Percentiles rank a stretch among this genome's conserved stretches.
Conservation (phyloP, 192 early-diverging fungal genomes). For the Spizellomyces sp. region DNA sequence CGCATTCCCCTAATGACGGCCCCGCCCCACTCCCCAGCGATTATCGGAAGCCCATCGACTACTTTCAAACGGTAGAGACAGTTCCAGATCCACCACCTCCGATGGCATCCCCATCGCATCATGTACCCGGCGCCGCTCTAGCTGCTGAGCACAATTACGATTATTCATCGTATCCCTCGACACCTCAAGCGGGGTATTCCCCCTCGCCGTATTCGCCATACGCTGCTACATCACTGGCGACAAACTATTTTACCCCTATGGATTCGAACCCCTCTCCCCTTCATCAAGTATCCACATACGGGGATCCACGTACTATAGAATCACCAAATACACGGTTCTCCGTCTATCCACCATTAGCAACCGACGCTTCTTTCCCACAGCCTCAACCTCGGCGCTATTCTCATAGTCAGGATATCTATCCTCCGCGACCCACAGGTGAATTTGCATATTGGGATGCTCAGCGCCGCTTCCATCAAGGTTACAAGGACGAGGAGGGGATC, state of each 20-base stretch:
- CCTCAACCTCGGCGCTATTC: neutral
- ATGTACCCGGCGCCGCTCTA: too few relatives aligned
- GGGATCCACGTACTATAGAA: too few relatives aligned
- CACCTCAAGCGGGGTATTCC: too few relatives aligned
- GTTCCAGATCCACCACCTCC: neutral
- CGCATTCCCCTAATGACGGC: neutral
- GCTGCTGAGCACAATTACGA: too few relatives aligned
- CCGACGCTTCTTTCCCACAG: too few relatives aligned
- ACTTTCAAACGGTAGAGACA: slow-evolving; percentile 8
- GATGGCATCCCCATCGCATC: too few relatives aligned
- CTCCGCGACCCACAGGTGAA: neutral
- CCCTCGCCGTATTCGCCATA: too few relatives aligned
- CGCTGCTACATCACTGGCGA: too few relatives aligned
- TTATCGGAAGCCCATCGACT: slow-evolving; percentile 8
- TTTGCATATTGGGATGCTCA: slow-evolving; percentile 28
- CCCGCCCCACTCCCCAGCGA: slow-evolving; percentile 14
- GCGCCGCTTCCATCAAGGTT: slow-evolving; percentile 28
- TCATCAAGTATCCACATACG: neutral
- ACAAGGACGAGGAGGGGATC: slow-evolving; percentile 3
- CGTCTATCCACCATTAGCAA: too few relatives aligned
- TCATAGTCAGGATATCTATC: slow-evolving; percentile 9
- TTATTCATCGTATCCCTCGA: too few relatives aligned
- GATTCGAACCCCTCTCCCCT: neutral
- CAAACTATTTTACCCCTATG: neutral
- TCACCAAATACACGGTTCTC: too few relatives aligned